Conservation (phyloP, 495 filamentous ascomycete species). For the Darksidea phi region DNA sequence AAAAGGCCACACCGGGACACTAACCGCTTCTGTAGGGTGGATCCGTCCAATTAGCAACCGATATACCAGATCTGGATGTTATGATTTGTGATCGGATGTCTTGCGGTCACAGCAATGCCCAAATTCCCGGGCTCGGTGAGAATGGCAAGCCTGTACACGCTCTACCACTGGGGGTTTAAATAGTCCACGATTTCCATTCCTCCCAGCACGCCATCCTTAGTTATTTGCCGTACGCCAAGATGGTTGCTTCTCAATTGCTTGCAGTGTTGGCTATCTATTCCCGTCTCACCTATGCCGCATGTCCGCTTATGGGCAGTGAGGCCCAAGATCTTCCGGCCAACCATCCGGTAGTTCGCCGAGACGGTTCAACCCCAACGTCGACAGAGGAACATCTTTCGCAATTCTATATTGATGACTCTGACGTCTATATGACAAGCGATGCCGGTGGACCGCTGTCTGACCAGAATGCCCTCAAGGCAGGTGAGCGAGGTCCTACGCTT, state of each 20-base stretch:
- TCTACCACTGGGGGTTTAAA: too few species aligned
- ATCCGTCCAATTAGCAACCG: background rate
- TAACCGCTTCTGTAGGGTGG: slow-evolving; percentile 7
- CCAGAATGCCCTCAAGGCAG: slow-evolving; percentile 67
- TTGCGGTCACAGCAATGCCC: too few species aligned
- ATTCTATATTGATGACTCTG: slow-evolving; percentile 63
- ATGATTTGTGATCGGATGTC: too few species aligned
- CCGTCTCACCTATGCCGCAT: slow-evolving; percentile 19
- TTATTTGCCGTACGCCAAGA: background rate
- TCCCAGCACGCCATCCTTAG: background rate
- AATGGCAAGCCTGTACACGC: too few species aligned
- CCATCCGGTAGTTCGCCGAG: slow-evolving; percentile 23
- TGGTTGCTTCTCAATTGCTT: slow-evolving; percentile 2
- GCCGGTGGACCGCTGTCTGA: slow-evolving; percentile 73
- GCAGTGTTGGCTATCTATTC: slow-evolving; percentile 12
- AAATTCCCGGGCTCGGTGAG: too few species aligned
- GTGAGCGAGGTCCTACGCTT: slow-evolving; percentile 69
- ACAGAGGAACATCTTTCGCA: slow-evolving; percentile 48
- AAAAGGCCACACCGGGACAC: slow-evolving; percentile 2
- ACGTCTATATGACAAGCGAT: slow-evolving; percentile 66
- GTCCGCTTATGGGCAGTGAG: slow-evolving; percentile 34
- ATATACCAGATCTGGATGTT: too few species aligned
- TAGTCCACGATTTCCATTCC: too few species aligned
- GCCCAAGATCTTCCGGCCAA: slow-evolving; percentile 21
- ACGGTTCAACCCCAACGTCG: background rate